These are phyloP conservation scores for Teunomyces aglyptinius DNA, from an alignment of 805 yeast genomes.

Conservation along the genomic window DNA sequence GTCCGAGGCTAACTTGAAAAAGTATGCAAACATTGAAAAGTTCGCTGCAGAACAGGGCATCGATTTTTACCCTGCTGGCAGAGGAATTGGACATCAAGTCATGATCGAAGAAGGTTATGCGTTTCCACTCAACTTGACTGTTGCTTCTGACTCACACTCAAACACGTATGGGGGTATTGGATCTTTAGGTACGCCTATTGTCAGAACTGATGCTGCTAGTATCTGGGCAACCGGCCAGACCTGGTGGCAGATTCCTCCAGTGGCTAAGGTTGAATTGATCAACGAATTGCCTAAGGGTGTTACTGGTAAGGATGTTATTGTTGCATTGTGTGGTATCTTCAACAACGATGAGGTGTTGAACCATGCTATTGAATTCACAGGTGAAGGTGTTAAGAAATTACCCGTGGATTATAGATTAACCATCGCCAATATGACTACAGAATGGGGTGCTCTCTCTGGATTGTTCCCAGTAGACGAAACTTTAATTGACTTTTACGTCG, in stretches of 20 bases:
- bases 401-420: slow-evolving; percentile 85
- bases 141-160: slow-evolving; percentile 97
- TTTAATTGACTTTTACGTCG: slow-evolving; percentile 68
- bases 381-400: slow-evolving; percentile 68
- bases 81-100: slow-evolving; percentile 98
- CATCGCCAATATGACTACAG: slow-evolving; percentile 96
- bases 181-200: slow-evolving; percentile 94
- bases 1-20: slow-evolving; percentile 80
- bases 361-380: slow-evolving; percentile 92
- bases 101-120: slow-evolving; percentile 99
- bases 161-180: slow-evolving; percentile 98
- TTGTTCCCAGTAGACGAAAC: slow-evolving; percentile 92
- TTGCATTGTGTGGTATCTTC: slow-evolving; percentile 90
- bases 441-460: slow-evolving; percentile 98
- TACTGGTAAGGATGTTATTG: slow-evolving; percentile 95
- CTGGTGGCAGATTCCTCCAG: slow-evolving; percentile 99
- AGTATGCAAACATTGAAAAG: slow-evolving; percentile 82
- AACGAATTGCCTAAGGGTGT: slow-evolving; percentile 84
- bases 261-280: slow-evolving; percentile 84
- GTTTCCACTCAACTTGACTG: slow-evolving; percentile 88
- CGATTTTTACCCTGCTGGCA: slow-evolving; percentile 97
- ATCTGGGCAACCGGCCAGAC: slow-evolving; percentile 99
- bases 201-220: slow-evolving; percentile 97
- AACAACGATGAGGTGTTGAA: slow-evolving; percentile 90
- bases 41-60: slow-evolving; percentile 90